Percentiles rank a stretch among this genome's conserved stretches.
Conservation (phyloP, 352 stramenopile genomes). For the Phytopythium ostracodes region DNA sequence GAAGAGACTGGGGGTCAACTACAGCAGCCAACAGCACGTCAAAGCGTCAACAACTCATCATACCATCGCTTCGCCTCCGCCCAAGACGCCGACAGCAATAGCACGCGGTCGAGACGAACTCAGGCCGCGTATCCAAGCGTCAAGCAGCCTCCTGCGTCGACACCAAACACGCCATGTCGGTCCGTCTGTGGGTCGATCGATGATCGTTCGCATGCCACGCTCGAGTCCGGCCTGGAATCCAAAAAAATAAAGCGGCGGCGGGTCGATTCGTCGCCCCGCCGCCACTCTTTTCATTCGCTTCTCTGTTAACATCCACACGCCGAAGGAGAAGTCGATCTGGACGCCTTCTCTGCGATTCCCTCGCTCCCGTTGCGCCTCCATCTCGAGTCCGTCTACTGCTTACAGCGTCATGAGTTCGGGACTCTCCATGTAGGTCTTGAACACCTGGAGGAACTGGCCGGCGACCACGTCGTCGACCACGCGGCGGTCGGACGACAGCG, state of each 20-base stretch:
- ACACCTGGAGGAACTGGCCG: conserved; percentile 93
- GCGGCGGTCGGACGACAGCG: conserved; percentile 95
- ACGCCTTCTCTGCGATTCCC: neutral
- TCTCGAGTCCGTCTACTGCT: conserved; percentile 4
- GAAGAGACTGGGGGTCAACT: neutral
- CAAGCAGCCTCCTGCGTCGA: neutral
- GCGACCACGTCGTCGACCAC: conserved; percentile 97
- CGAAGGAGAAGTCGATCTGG: neutral
- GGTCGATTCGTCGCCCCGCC: neutral
- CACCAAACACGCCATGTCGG: neutral
- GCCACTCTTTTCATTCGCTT: neutral
- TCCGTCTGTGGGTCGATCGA: neutral
- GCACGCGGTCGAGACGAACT: neutral
- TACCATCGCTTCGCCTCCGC: neutral
- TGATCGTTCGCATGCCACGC: neutral
- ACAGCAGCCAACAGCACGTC: neutral
- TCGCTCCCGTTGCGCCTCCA: neutral
- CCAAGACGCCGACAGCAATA: neutral
- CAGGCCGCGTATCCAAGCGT: neutral
- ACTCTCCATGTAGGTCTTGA: conserved; percentile 96
- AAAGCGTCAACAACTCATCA: too few species aligned
- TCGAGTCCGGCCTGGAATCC: neutral
- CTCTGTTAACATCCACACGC: neutral
- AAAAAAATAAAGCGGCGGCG: neutral
- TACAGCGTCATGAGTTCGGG: conserved; percentile 88